Percentiles rank a stretch among this genome's conserved stretches.
phyloP scores from a whole-genome alignment of 164 flowering plant species.

The Aristolochia californica region DNA sequence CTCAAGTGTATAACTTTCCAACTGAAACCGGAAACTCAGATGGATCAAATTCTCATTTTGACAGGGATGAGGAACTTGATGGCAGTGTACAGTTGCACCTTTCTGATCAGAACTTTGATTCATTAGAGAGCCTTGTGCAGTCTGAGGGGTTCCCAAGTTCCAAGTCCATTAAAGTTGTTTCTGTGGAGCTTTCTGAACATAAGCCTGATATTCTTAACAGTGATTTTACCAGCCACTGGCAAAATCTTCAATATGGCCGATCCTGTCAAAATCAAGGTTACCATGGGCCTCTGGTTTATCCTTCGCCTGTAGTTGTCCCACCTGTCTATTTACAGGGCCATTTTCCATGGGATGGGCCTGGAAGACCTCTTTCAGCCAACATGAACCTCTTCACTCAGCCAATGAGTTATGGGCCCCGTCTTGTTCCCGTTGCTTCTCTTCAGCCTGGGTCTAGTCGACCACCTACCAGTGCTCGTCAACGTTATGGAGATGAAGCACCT shows the following conservation, averaged over 20 bases:
- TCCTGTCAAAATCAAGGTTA: conserved; percentile 54
- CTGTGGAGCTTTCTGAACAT: conserved; percentile 19
- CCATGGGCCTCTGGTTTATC: conserved; percentile 44
- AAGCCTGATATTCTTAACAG: conserved; percentile 83
- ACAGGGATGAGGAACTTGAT: conserved; percentile 41
- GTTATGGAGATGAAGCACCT: conserved; percentile 64
- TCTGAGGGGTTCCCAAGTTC: conserved; percentile 22
- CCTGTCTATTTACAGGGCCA: conserved; percentile 76
- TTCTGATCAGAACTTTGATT: conserved; percentile 41
- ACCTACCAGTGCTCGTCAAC: conserved; percentile 53
- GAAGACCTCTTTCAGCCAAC: conserved; percentile 70
- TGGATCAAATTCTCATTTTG: conserved; percentile 36
- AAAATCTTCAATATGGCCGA: conserved; percentile 79
- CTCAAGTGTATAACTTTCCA: conserved; percentile 55
- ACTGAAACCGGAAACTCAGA: conserved; percentile 41
- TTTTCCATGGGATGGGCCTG: conserved; percentile 83
- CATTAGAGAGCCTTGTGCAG: conserved; percentile 35
- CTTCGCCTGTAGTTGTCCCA: conserved; percentile 59
- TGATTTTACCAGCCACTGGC: conserved; percentile 81
- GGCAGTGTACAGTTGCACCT: conserved; percentile 22
- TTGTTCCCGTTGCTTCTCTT: conserved; percentile 66
- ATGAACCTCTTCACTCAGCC: conserved; percentile 47
- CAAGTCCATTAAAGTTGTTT: conserved; percentile 20
- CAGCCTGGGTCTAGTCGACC: conserved; percentile 61
- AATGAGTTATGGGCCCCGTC: conserved; percentile 50